A percentile compares a stretch with the other conserved stretches of the same genome.
Conservation (phyloP, 2,329 filamentous ascomycete genomes). For the Talaromyces amestolkiae region DNA sequence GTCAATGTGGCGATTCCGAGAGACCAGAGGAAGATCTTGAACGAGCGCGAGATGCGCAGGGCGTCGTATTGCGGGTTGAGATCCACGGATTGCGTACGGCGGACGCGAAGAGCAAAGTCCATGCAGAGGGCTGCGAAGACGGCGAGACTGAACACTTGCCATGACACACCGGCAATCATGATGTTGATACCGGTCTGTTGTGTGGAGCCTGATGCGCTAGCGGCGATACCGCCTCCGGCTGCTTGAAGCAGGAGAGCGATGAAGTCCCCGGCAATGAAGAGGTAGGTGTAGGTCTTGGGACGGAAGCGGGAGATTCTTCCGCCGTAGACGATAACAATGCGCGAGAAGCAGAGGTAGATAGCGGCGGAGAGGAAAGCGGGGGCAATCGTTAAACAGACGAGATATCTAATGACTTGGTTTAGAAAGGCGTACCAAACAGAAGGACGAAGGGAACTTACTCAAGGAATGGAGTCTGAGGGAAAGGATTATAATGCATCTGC, state of each 20-base stretch:
- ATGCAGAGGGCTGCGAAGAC: slow-evolving; percentile 53
- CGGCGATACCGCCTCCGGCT: slow-evolving; percentile 57
- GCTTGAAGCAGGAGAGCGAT: slow-evolving; percentile 61
- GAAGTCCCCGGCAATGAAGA: slow-evolving; percentile 64
- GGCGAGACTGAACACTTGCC: slow-evolving; percentile 59
- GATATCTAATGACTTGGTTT: slow-evolving; percentile 52
- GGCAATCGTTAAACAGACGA: slow-evolving; percentile 61
- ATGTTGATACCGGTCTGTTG: slow-evolving; percentile 55
- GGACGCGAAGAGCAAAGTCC: slow-evolving; percentile 51
- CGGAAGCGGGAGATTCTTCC: slow-evolving; percentile 33
- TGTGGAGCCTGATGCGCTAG: slow-evolving; percentile 40
- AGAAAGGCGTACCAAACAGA: not conserved
- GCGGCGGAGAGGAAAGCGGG: slow-evolving; percentile 64
- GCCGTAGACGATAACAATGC: slow-evolving; percentile 39
- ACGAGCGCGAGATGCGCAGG: slow-evolving; percentile 15
- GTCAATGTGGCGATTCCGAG: slow-evolving; percentile 42
- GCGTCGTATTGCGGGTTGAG: slow-evolving; percentile 17
- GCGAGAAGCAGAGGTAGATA: slow-evolving; percentile 60
- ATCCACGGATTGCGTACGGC: slow-evolving; percentile 19
- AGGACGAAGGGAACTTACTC: slow-evolving; percentile 30
- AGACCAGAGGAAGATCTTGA: slow-evolving; percentile 24
- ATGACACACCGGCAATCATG: slow-evolving; percentile 63
- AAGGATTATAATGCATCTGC: slow-evolving; percentile 53
- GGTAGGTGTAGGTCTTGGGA: slow-evolving; percentile 33
- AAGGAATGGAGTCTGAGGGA: slow-evolving; percentile 43